Conservation (phyloP, 2,329 filamentous ascomycete genomes). For the Epichloe elymi region DNA sequence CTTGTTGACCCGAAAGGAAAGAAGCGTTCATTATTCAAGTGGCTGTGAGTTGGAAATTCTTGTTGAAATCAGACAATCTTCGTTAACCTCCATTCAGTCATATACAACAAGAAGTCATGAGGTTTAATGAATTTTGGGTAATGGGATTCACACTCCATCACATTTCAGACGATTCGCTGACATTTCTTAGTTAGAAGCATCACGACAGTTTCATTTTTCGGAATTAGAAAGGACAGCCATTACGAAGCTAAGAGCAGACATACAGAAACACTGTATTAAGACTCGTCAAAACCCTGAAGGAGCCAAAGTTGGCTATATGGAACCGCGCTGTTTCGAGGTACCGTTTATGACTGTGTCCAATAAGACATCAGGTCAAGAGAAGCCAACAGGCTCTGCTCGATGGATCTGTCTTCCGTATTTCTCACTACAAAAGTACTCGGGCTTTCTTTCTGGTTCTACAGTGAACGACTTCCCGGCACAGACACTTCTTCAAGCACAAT, state of each 20-base stretch:
- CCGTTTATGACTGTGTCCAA: slow-evolving; percentile 15
- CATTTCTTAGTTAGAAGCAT: slow-evolving; percentile 20
- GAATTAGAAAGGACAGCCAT: slow-evolving; percentile 21
- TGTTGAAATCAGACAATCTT: background rate
- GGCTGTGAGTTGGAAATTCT: slow-evolving; percentile 19
- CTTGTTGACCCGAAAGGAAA: slow-evolving; percentile 20
- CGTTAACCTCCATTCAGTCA: slow-evolving; percentile 17
- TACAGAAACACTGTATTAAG: slow-evolving; percentile 25
- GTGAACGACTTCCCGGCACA: slow-evolving; percentile 26
- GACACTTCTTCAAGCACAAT: slow-evolving; percentile 31
- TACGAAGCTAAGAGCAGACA: slow-evolving; percentile 22
- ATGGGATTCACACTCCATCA: background rate
- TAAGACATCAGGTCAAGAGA: slow-evolving; percentile 5
- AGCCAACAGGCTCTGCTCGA: slow-evolving; percentile 11
- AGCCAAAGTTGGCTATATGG: slow-evolving; percentile 27
- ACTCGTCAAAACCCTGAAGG: slow-evolving; percentile 24
- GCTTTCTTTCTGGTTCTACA: slow-evolving; percentile 19
- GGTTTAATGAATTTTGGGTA: slow-evolving; percentile 30
- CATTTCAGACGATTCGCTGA: slow-evolving; percentile 3
- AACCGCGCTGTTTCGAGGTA: slow-evolving; percentile 26
- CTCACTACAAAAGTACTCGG: slow-evolving; percentile 29
- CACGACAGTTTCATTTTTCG: slow-evolving; percentile 19
- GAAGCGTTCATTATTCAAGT: slow-evolving; percentile 25
- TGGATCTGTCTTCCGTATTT: slow-evolving; percentile 38
- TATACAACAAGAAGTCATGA: slow-evolving; percentile 26